phyloP scores from a whole-genome alignment of 768 basidiomycete species.

The Boletus speciosus region DNA sequence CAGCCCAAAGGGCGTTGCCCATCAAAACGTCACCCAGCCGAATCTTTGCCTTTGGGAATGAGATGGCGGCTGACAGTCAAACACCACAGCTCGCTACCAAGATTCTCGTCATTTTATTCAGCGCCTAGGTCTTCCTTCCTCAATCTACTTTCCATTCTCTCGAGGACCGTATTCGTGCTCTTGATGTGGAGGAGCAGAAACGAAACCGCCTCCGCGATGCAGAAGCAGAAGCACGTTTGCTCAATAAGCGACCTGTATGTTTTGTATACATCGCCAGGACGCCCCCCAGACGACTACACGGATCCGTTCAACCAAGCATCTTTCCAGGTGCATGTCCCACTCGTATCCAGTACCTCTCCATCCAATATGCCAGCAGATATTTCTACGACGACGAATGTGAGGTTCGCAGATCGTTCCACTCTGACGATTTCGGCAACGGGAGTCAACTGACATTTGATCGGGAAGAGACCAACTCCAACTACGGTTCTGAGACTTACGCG shows the following conservation, averaged over 20 bases:
- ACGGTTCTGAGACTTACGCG: conserved; percentile 90
- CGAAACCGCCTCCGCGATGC: conserved; percentile 72
- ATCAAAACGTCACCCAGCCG: too few species aligned
- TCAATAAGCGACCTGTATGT: conserved; percentile 67
- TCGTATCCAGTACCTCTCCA: conserved; percentile 36
- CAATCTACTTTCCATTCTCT: conserved; percentile 82
- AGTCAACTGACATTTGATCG: conserved; percentile 55
- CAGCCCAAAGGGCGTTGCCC: too few species aligned
- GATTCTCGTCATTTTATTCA: too few species aligned
- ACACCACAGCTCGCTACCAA: too few species aligned
- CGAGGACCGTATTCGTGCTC: conserved; percentile 47
- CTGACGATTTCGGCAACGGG: conserved; percentile 76
- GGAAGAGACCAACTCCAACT: conserved; percentile 75
- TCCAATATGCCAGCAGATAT: conserved; percentile 58
- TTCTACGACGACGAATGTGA: conserved; percentile 67
- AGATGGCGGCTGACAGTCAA: too few species aligned
- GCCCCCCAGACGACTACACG: conserved; percentile 42
- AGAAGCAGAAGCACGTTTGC: conserved; percentile 64
- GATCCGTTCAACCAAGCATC: conserved; percentile 38
- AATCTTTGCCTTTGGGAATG: too few species aligned
- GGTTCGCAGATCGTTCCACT: conserved; percentile 65
- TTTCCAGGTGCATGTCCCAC: too few species aligned
- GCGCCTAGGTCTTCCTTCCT: conserved; percentile 75
- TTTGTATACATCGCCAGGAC: conserved; percentile 56
- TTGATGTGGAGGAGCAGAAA: conserved; percentile 22